A percentile compares a stretch with the other conserved stretches of the same genome.
Evolutionary conservation across 2,329 filamentous ascomycete species (phyloP).

Genomic region (Trichoderma citrinoviride): DNA sequence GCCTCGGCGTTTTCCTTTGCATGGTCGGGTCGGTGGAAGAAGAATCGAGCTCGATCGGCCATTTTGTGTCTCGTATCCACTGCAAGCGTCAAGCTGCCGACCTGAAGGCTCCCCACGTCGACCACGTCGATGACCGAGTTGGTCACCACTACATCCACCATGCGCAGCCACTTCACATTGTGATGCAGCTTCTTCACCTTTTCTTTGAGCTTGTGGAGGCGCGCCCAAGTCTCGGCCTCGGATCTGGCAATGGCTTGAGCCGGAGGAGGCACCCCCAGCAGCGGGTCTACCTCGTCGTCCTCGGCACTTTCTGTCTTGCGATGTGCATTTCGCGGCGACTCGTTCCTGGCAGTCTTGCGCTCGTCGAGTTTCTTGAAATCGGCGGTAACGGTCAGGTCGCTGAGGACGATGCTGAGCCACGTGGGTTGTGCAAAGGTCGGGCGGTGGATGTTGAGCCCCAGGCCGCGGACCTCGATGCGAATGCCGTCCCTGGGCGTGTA

Average conservation of each 20-base stretch:
- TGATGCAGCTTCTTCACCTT: slow-evolving; percentile 81
- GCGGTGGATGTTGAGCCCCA: slow-evolving; percentile 84
- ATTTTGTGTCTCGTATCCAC: slow-evolving; percentile 91
- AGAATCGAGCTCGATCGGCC: slow-evolving; percentile 84
- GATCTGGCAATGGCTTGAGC: slow-evolving; percentile 30
- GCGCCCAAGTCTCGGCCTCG: slow-evolving; percentile 75
- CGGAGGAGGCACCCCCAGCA: slow-evolving; percentile 8
- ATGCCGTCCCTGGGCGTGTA: slow-evolving; percentile 88
- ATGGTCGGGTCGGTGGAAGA: slow-evolving; percentile 67
- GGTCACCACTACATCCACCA: slow-evolving; percentile 84
- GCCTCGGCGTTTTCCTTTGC: slow-evolving; percentile 66
- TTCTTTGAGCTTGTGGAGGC: slow-evolving; percentile 76
- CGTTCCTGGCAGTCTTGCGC: slow-evolving; percentile 39
- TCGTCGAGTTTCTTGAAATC: slow-evolving; percentile 67
- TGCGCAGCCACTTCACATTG: slow-evolving; percentile 81
- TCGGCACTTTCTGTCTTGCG: slow-evolving; percentile 26
- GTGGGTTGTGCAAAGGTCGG: slow-evolving; percentile 97
- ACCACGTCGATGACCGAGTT: slow-evolving; percentile 74
- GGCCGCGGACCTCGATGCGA: slow-evolving; percentile 81
- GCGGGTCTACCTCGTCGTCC: slow-evolving; percentile 15
- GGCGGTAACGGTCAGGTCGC: slow-evolving; percentile 79
- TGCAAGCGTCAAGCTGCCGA: slow-evolving; percentile 79
- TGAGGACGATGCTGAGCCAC: slow-evolving; percentile 87
- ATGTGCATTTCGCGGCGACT: slow-evolving; percentile 32
- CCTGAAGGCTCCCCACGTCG: slow-evolving; percentile 79